A percentile compares a stretch with the other conserved stretches of the same genome.
phyloP scores from a whole-genome alignment of 129 eudicot species.

The Heracleum sosnowskyi region DNA sequence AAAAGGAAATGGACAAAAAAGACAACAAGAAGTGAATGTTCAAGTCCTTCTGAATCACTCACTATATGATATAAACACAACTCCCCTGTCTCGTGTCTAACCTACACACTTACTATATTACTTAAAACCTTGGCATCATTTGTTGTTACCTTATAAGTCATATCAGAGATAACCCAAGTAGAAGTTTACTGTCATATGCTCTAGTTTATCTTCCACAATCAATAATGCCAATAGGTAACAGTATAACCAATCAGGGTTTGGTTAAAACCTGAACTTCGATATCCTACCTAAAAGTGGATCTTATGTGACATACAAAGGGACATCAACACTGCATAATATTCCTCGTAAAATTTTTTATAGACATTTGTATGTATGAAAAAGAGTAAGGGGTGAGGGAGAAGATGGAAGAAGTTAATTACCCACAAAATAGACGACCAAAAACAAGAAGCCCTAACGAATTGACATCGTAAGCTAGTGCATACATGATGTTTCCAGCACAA shows the following conservation, averaged over 20 bases:
- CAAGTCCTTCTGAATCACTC: neutral
- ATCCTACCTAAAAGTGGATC: neutral
- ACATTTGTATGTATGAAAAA: neutral
- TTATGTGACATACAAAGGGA: neutral
- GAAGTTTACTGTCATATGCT: neutral
- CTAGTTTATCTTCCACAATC: neutral
- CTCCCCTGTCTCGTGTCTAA: neutral
- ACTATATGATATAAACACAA: neutral
- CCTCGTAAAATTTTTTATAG: neutral
- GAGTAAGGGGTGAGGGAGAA: neutral
- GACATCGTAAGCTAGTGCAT: slow-evolving; percentile 4
- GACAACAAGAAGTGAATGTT: neutral
- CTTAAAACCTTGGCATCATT: neutral
- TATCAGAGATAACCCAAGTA: neutral
- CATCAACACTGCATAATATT: neutral
- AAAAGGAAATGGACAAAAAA: neutral
- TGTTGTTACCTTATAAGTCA: neutral
- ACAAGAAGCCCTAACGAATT: neutral
- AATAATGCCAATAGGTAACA: neutral
- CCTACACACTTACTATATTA: neutral
- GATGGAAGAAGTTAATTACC: neutral
- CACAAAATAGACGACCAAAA: slow-evolving; percentile 4
- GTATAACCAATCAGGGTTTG: neutral
- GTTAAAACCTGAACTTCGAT: neutral
- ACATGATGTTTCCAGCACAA: neutral